phyloP scores from a whole-genome alignment of 768 basidiomycete species.

The Sistotremastrum niveocremeum region DNA sequence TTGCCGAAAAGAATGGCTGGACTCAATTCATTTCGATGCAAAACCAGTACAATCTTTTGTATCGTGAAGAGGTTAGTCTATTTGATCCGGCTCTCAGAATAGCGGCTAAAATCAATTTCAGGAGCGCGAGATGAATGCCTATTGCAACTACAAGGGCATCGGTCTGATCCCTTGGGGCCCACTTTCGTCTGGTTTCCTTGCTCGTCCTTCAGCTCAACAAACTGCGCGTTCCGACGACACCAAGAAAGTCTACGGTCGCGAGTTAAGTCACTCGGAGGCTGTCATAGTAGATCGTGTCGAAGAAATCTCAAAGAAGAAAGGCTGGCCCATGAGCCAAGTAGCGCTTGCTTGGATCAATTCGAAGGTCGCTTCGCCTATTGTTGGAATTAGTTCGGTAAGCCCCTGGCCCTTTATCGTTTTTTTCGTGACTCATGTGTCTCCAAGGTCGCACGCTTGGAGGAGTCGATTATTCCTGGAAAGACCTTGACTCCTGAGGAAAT shows the following conservation, averaged over 20 bases:
- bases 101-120: background rate
- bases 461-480: background rate
- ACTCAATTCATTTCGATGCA: slow-evolving; percentile 27
- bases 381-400: slow-evolving; percentile 15
- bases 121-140: slow-evolving; percentile 8
- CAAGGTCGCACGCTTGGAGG: too few relatives aligned
- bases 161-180: slow-evolving; percentile 24
- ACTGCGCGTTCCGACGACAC: slow-evolving; percentile 6
- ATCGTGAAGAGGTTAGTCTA: slow-evolving; percentile 19
- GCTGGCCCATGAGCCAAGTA: slow-evolving; percentile 20
- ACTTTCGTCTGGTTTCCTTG: slow-evolving; percentile 8
- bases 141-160: slow-evolving; percentile 15
- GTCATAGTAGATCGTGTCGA: slow-evolving; percentile 17
- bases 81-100: background rate
- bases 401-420: background rate
- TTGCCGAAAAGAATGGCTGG: slow-evolving; percentile 10
- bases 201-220: slow-evolving; percentile 10
- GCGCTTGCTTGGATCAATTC: slow-evolving; percentile 19
- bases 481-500: slow-evolving; percentile 32
- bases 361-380: slow-evolving; percentile 19
- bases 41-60: slow-evolving; percentile 22
- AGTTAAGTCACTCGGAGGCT: slow-evolving; percentile 8
- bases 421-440: too few relatives aligned
- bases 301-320: slow-evolving; percentile 18
- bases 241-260: background rate